Conservation (phyloP, 2,329 filamentous ascomycete species). For the Monosporascus sp. region DNA sequence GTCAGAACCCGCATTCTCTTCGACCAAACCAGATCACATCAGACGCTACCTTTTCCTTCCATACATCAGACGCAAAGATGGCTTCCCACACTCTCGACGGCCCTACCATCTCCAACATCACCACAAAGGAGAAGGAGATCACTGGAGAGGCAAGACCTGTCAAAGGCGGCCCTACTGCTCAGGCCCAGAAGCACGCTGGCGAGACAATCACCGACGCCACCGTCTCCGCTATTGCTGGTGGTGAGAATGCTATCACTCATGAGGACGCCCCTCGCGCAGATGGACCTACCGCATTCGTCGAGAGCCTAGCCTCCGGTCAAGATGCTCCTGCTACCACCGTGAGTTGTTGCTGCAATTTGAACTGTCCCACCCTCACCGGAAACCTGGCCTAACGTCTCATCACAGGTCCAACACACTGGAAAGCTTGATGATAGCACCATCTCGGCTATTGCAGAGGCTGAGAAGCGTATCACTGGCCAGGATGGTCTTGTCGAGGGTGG, state of each 20-base stretch:
- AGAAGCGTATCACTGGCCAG: slow-evolving; percentile 32
- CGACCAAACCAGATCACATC: not conserved
- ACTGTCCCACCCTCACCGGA: too few relatives aligned
- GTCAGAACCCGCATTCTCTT: not conserved
- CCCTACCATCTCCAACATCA: slow-evolving; percentile 33
- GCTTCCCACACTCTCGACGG: not conserved
- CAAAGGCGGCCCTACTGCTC: slow-evolving; percentile 33
- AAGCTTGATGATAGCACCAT: slow-evolving; percentile 19
- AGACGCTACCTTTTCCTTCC: not conserved
- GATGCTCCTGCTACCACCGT: not conserved
- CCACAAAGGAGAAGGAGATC: slow-evolving; percentile 31
- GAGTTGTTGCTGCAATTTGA: not conserved
- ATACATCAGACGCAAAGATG: not conserved
- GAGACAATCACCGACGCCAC: slow-evolving; percentile 27
- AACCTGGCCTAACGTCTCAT: too few relatives aligned
- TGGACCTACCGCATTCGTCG: not conserved
- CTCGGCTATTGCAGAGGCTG: slow-evolving; percentile 33
- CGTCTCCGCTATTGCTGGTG: slow-evolving; percentile 34
- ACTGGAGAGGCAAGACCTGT: slow-evolving; percentile 29
- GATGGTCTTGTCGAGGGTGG: slow-evolving; percentile 28
- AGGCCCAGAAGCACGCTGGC: slow-evolving; percentile 32
- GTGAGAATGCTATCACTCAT: slow-evolving; percentile 34
- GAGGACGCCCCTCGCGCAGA: slow-evolving; percentile 10
- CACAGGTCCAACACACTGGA: not conserved
- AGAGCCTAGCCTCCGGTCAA: not conserved